Percentiles rank a stretch among this genome's conserved stretches.
These are phyloP conservation scores for Stephanodiscus minutulus DNA, from an alignment of 108 stramenopile species.

Conservation along the genomic window DNA sequence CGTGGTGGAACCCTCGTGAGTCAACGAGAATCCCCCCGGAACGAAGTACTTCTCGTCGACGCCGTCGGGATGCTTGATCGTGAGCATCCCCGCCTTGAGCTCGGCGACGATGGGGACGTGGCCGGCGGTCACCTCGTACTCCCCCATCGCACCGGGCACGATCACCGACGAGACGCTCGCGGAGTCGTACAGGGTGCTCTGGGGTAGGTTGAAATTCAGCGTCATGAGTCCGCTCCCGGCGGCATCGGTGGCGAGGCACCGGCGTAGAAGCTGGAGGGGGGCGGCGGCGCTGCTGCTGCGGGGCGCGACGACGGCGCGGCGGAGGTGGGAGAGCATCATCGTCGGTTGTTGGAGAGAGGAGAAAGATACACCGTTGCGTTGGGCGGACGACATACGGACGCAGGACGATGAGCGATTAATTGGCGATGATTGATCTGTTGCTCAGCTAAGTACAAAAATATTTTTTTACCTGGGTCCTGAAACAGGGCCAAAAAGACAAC, in stretches of 20 bases:
- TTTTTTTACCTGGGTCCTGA: too few species aligned
- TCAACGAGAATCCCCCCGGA: slow-evolving; percentile 94
- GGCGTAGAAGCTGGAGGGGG: slow-evolving; percentile 42
- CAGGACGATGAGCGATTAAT: too few species aligned
- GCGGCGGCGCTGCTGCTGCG: slow-evolving; percentile 29
- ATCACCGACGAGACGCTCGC: slow-evolving; percentile 82
- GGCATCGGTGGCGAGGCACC: slow-evolving; percentile 44
- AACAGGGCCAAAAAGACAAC: too few species aligned
- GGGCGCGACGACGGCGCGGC: slow-evolving; percentile 15
- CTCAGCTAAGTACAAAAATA: too few species aligned
- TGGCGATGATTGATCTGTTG: too few species aligned
- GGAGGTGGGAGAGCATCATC: slow-evolving; percentile 54
- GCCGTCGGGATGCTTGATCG: slow-evolving; percentile 86
- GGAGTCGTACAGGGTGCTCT: slow-evolving; percentile 89
- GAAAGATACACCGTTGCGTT: too few species aligned
- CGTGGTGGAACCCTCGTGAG: slow-evolving; percentile 89
- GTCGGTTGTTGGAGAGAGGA: too few species aligned
- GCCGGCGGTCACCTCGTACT: slow-evolving; percentile 94
- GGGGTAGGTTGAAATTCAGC: slow-evolving; percentile 92
- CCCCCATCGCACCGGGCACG: slow-evolving; percentile 92
- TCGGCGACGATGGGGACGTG: slow-evolving; percentile 97
- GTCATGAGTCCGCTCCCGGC: slow-evolving; percentile 67
- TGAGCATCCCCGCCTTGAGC: slow-evolving; percentile 94
- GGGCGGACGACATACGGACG: too few species aligned
- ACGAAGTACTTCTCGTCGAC: slow-evolving; percentile 98